A percentile compares a stretch with the other conserved stretches of the same genome.
phyloP scores from a whole-genome alignment of 257 asterid species.

The Solanum ossicruentum region DNA sequence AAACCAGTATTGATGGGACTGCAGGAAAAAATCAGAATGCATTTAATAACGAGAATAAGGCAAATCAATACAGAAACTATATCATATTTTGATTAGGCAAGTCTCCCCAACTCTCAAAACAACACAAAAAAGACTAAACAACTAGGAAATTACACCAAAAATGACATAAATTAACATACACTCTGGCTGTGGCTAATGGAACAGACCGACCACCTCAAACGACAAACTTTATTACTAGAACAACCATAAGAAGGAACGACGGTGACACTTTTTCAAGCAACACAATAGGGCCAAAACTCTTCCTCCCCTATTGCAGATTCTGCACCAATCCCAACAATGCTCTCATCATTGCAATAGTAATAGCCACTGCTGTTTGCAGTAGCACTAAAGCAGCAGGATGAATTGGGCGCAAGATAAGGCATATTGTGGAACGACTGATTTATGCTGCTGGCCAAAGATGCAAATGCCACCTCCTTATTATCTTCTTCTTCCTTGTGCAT shows the following conservation, averaged over 20 bases:
- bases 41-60: background rate
- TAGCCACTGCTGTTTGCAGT: conserved; percentile 24
- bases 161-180: background rate
- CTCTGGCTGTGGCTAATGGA: background rate
- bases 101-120: background rate
- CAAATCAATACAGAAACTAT: background rate
- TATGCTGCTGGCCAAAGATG: conserved; percentile 28
- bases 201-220: background rate
- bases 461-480: background rate
- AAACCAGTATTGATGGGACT: background rate
- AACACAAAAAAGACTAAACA: background rate
- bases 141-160: background rate
- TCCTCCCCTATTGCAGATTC: conserved; percentile 57
- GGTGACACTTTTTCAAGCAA: conserved; percentile 35
- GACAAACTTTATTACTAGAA: background rate
- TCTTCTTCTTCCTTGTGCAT: conserved; percentile 13
- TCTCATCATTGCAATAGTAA: conserved; percentile 44
- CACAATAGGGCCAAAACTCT: conserved; percentile 74
- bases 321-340: conserved; percentile 17
- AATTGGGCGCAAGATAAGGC: conserved; percentile 59
- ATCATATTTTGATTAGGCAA: background rate
- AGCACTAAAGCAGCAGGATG: conserved; percentile 47
- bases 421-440: conserved; percentile 64
- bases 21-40: background rate
- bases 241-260: background rate